Conservation (phyloP, 177 flowering plant species). For the Vitis hybrid region DNA sequence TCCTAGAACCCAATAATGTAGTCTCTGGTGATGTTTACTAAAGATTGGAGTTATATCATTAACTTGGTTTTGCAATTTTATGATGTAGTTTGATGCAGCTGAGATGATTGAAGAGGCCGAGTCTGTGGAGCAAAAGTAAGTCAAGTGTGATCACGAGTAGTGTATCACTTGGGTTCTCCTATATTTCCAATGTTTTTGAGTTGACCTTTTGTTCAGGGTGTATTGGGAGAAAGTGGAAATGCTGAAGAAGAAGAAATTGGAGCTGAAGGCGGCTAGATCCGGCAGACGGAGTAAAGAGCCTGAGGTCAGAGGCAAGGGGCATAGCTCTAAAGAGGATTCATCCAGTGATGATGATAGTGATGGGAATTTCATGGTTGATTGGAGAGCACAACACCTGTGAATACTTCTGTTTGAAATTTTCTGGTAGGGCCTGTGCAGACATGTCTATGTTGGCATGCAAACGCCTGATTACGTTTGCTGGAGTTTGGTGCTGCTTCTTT, state of each 20-base stretch:
- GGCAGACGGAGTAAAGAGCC: conserved; percentile 22
- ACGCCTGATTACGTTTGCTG: no score
- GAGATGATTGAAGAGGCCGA: conserved; percentile 68
- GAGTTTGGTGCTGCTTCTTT: no score
- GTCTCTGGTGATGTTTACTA: neutral
- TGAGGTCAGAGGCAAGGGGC: conserved; percentile 27
- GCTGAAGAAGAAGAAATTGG: conserved; percentile 65
- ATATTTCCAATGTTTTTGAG: neutral
- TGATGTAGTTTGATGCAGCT: conserved; percentile 66
- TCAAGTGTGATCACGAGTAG: neutral
- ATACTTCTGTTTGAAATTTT: neutral
- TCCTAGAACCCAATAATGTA: no score
- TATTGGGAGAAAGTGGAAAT: conserved; percentile 67
- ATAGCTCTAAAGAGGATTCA: conserved; percentile 43
- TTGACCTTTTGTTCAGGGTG: conserved; percentile 31
- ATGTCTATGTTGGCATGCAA: no score
- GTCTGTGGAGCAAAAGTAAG: conserved; percentile 75
- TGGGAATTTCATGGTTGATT: conserved; percentile 65
- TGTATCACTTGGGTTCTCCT: neutral
- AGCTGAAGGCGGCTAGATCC: conserved; percentile 54
- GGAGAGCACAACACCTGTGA: conserved; percentile 90
- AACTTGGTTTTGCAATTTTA: conserved; percentile 12
- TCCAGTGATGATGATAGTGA: conserved; percentile 70
- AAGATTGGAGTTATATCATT: neutral
- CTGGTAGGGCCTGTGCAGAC: no score